A percentile compares a stretch with the other conserved stretches of the same genome.
phyloP scores from a whole-genome alignment of 2,329 filamentous ascomycete genomes.

The Penicillium decumbens region DNA sequence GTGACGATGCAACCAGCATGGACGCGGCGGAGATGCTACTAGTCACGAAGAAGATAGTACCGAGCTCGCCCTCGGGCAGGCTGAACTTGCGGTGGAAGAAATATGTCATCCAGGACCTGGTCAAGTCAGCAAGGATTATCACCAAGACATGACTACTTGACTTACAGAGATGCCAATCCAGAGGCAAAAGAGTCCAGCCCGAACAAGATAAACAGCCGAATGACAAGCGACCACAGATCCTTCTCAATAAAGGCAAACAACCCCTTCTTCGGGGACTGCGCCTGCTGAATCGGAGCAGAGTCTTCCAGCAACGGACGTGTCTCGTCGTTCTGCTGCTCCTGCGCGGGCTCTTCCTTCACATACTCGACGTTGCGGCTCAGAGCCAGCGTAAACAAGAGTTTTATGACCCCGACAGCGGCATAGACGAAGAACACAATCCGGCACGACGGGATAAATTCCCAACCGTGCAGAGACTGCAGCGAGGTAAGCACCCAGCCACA shows the following conservation, averaged over 20 bases:
- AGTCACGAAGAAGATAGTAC: slow-evolving; percentile 51
- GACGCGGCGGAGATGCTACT: slow-evolving; percentile 41
- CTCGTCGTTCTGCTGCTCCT: slow-evolving; percentile 27
- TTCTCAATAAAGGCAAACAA: slow-evolving; percentile 57
- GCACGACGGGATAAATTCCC: slow-evolving; percentile 49
- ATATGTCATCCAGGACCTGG: slow-evolving; percentile 51
- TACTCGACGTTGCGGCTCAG: slow-evolving; percentile 49
- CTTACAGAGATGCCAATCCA: slow-evolving; percentile 62
- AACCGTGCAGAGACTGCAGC: slow-evolving; percentile 43
- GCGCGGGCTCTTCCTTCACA: slow-evolving; percentile 24
- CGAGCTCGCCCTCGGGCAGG: slow-evolving; percentile 50
- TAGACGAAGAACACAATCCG: slow-evolving; percentile 56
- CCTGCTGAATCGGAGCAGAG: slow-evolving; percentile 1
- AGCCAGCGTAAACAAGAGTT: slow-evolving; percentile 50
- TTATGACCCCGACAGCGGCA: slow-evolving; percentile 54
- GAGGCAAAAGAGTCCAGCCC: slow-evolving; percentile 65
- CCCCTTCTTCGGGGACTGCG: slow-evolving; percentile 24
- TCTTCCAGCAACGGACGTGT: slow-evolving; percentile 35
- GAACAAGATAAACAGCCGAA: slow-evolving; percentile 61
- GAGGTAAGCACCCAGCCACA: slow-evolving; percentile 58
- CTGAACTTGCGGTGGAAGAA: slow-evolving; percentile 55
- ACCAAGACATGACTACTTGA: slow-evolving; percentile 3
- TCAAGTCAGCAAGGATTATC: not conserved
- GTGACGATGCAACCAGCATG: slow-evolving; percentile 54
- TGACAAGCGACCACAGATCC: slow-evolving; percentile 35